Conservation (phyloP, 768 basidiomycete genomes). For the Leccinellum albellum region DNA sequence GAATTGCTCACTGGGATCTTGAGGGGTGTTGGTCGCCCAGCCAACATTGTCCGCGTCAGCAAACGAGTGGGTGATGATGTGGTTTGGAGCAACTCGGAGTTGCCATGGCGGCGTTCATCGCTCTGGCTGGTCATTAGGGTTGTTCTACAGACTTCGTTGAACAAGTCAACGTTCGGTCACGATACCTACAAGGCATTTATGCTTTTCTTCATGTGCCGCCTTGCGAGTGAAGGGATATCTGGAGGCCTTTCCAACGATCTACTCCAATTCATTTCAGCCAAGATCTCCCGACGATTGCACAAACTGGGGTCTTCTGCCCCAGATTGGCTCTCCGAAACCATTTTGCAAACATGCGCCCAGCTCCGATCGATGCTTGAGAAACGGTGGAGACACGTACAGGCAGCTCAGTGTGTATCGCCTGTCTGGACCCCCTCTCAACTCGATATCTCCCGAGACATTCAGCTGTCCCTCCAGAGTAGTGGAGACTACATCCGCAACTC, state of each 20-base stretch:
- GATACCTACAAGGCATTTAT: constrained; percentile 31
- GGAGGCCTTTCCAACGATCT: constrained; percentile 1
- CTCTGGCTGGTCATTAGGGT: constrained; percentile 48
- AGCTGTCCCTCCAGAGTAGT: constrained; percentile 31
- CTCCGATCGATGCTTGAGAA: background rate
- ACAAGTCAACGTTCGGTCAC: constrained; percentile 7
- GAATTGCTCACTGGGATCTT: constrained; percentile 44
- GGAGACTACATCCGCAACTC: constrained; percentile 24
- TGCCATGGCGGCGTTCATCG: constrained; percentile 46
- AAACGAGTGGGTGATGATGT: constrained; percentile 41
- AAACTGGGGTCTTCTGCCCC: background rate
- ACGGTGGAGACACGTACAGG: background rate
- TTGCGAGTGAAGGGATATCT: constrained; percentile 2
- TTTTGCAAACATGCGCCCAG: background rate
- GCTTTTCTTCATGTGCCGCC: constrained; percentile 21
- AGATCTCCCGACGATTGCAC: background rate
- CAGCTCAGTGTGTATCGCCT: constrained; percentile 13
- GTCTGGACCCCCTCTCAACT: constrained; percentile 29
- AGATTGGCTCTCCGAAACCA: background rate
- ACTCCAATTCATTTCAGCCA: background rate
- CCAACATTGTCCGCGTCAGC: constrained; percentile 21
- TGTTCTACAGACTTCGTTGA: constrained; percentile 36
- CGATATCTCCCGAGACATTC: constrained; percentile 28
- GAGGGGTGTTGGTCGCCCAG: constrained; percentile 26
- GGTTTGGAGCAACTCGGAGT: constrained; percentile 14